Base-by-base conservation (phyloP, 2,329 filamentous ascomycete genomes). In the Magnaporthales sp. region DNA sequence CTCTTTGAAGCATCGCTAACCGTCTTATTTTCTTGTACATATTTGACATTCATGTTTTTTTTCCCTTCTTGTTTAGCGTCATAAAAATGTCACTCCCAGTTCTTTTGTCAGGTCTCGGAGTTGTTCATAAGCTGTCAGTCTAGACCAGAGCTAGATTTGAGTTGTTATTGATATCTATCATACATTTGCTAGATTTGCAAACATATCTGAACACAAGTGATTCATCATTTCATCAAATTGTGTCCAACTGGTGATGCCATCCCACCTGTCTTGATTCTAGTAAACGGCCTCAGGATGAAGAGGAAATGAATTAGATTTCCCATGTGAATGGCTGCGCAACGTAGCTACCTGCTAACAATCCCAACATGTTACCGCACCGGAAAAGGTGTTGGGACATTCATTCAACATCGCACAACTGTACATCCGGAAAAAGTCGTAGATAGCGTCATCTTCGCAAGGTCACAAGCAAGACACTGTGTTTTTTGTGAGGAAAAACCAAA, bases 1-100 rank as follows among this genome's bases (percentile, higher is more conserved):
- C 15, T 46, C n/a, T 38, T 3, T 46, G 38, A 46, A 7, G 38
- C 7, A 3, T 46, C 1, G 19, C 15, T 6, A n/a, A 46, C 8
- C 38, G 38, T 46, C 60, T 56, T n/a, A 30, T 66, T 46, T 27
- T 56, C 54, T 63, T 63, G 61, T 63, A 63, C 4, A 63, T 63
- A 63, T 38, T 32, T 46, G 38, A 6, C 15, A 10, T 46, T 15
- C 6, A 3, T 19, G 8, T n/a, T 5, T 2, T 32, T 46, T 46
- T 46, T 46, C 15, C 8, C 38, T 7, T 46, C n/a, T 46, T 31
- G 9, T 31, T 31, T 46, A 46, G 38, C 38, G 38, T 46, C 15
- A 6, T 19, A 46, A 46, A 46, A 46, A 46, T 38, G 38, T 13
- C 38, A n/a, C 38, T n/a, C n/a, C 15, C 38, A 46, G 15, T 46